A percentile compares a stretch with the other conserved stretches of the same genome.
Evolutionary conservation across 2,329 filamentous ascomycete genomes (phyloP).

Genomic region (Penicillium oxalicum): DNA sequence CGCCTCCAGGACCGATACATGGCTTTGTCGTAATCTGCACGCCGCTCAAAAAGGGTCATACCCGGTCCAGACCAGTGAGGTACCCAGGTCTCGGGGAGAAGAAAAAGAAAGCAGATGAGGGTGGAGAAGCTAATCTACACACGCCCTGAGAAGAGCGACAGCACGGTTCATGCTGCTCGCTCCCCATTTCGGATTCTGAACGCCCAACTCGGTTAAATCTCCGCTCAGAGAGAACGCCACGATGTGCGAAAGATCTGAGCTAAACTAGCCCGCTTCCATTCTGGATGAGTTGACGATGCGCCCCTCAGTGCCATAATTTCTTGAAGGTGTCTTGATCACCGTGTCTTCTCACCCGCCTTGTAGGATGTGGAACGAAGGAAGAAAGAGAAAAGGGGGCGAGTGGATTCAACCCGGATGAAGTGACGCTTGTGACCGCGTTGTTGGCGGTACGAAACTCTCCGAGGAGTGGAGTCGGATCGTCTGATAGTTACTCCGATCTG

Average conservation of each 20-base stretch:
- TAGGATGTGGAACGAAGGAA: too few species aligned
- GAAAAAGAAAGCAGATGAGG: background rate
- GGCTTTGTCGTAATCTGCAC: too few species aligned
- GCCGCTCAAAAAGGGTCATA: too few species aligned
- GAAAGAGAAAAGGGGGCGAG: constrained; percentile 6
- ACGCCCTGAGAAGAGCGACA: background rate
- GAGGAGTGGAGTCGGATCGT: constrained; percentile 13
- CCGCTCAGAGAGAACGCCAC: constrained; percentile 15
- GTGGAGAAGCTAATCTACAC: background rate
- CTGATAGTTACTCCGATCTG: constrained; percentile 27
- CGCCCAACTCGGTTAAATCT: constrained; percentile 16
- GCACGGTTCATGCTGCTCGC: constrained; percentile 15
- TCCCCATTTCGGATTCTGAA: background rate
- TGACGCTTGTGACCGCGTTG: background rate
- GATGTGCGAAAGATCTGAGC: constrained; percentile 9
- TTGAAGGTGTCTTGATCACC: too few species aligned
- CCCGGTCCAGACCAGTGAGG: too few species aligned
- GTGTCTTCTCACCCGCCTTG: too few species aligned
- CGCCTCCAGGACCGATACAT: too few species aligned
- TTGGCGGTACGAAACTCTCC: constrained; percentile 12
- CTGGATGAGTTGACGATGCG: too few species aligned
- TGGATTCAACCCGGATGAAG: background rate
- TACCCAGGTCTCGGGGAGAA: too few species aligned
- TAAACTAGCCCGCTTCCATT: background rate
- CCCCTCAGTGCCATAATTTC: too few species aligned